phyloP scores from a whole-genome alignment of 176 grass and related monocot species.

The Chrysopogon serrulatus region DNA sequence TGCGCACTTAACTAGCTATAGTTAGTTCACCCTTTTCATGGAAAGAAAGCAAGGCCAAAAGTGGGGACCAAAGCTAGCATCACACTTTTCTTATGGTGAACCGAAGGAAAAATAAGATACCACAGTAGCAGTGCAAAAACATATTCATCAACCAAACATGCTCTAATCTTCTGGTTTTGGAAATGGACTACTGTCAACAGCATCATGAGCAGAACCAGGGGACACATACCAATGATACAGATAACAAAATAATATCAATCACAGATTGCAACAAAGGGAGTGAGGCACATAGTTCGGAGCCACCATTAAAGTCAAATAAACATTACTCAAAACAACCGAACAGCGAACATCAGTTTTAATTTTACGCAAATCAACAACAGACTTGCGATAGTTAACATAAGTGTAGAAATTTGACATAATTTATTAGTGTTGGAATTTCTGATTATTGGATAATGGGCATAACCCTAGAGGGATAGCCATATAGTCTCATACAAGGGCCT shows the following conservation, averaged over 20 bases:
- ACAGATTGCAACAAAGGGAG: background rate
- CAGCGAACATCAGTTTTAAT: background rate
- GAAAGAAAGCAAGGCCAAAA: background rate
- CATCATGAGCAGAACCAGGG: background rate
- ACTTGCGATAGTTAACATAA: constrained; percentile 2
- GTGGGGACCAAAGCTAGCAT: background rate
- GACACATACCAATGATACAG: background rate
- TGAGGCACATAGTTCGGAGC: background rate
- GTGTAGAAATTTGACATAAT: background rate
- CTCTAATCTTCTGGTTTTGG: background rate
- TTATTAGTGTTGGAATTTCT: too few relatives aligned
- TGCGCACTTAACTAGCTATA: background rate
- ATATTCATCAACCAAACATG: background rate
- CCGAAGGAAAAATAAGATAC: background rate
- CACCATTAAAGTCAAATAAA: background rate
- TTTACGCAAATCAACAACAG: background rate
- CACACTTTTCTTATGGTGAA: background rate
- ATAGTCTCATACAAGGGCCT: too few relatives aligned
- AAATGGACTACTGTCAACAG: background rate
- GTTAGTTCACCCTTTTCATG: background rate
- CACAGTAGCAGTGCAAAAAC: background rate
- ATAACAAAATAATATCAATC: background rate
- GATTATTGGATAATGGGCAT: too few relatives aligned
- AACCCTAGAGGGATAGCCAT: too few relatives aligned
- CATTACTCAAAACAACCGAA: constrained; percentile 4